phyloP scores from a whole-genome alignment of 768 basidiomycete genomes.

The Macrolepiota fuliginosa region DNA sequence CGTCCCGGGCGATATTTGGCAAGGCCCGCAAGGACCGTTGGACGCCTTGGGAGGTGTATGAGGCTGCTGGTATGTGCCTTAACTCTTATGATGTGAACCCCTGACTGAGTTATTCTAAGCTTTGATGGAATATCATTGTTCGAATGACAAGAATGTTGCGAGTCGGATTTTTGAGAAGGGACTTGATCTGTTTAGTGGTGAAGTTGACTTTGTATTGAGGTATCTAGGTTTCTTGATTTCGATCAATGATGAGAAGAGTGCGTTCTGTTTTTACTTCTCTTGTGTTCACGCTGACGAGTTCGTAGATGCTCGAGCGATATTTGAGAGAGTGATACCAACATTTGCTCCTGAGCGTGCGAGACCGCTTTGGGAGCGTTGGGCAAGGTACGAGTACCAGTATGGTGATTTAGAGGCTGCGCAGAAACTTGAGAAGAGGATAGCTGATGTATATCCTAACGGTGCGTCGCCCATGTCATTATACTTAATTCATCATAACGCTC shows the following conservation, averaged over 20 bases:
- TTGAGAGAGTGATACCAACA: slow-evolving; percentile 81
- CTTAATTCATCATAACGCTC: slow-evolving; percentile 3
- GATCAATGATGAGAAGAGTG: slow-evolving; percentile 94
- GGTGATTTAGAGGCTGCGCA: slow-evolving; percentile 87
- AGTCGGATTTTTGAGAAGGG: slow-evolving; percentile 94
- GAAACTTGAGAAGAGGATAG: slow-evolving; percentile 86
- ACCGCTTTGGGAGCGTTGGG: slow-evolving; percentile 95
- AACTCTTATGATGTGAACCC: slow-evolving; percentile 4
- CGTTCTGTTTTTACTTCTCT: slow-evolving; percentile 23
- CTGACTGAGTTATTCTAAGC: slow-evolving; percentile 44
- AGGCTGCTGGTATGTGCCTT: slow-evolving; percentile 70
- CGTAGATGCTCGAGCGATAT: slow-evolving; percentile 91
- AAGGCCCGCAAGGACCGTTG: slow-evolving; percentile 76
- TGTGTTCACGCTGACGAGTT: slow-evolving; percentile 7
- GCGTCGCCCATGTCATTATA: slow-evolving; percentile 20
- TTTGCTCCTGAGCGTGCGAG: slow-evolving; percentile 79
- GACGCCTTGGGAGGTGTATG: slow-evolving; percentile 90
- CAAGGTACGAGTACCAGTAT: slow-evolving; percentile 91
- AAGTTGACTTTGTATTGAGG: slow-evolving; percentile 81
- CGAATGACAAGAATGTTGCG: slow-evolving; percentile 72
- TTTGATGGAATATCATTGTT: slow-evolving; percentile 92
- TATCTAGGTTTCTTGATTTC: slow-evolving; percentile 93
- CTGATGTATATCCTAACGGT: slow-evolving; percentile 88
- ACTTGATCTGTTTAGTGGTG: slow-evolving; percentile 76
- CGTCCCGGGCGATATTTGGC: slow-evolving; percentile 73